Conservation (phyloP, 1,284 basidiomycete species). For the Vanrija sp. region DNA sequence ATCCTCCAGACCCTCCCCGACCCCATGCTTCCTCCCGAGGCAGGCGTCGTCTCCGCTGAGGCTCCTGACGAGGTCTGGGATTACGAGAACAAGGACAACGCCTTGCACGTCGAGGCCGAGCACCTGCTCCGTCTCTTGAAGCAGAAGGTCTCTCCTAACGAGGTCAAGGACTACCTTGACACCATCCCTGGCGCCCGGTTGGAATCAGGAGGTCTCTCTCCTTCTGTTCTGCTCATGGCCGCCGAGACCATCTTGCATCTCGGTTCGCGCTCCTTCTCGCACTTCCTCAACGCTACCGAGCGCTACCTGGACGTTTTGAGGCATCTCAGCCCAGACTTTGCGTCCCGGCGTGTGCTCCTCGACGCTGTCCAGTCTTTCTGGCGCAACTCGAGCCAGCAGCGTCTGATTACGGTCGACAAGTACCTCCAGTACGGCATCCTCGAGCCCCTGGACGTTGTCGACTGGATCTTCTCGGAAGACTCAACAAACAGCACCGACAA, state of each 20-base stretch:
- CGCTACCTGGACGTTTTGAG: constrained; percentile 88
- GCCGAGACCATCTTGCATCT: constrained; percentile 85
- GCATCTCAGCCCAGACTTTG: constrained; percentile 59
- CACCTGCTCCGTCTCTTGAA: constrained; percentile 77
- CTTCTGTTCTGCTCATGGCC: constrained; percentile 70
- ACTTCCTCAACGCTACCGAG: constrained; percentile 96
- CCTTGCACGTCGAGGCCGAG: constrained; percentile 73
- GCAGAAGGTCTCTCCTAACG: constrained; percentile 63
- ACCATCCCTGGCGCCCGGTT: constrained; percentile 52
- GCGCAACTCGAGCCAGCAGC: constrained; percentile 74
- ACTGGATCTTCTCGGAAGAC: constrained; percentile 67
- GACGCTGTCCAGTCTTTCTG: constrained; percentile 71
- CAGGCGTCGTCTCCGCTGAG: constrained; percentile 63
- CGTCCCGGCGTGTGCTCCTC: constrained; percentile 59
- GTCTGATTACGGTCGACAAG: constrained; percentile 92
- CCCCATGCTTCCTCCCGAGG: constrained; percentile 57
- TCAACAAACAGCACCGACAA: constrained; percentile 34
- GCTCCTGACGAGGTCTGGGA: constrained; percentile 79
- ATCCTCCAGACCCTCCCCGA: constrained; percentile 85
- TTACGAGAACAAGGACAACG: constrained; percentile 73
- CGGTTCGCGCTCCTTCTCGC: constrained; percentile 93
- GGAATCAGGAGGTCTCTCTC: constrained; percentile 55
- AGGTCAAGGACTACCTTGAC: constrained; percentile 72
- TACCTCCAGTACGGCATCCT: constrained; percentile 97
- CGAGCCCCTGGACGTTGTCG: constrained; percentile 85